A percentile compares a stretch with the other conserved stretches of the same genome.
Evolutionary conservation across 306 rosid genomes (phyloP).

Genomic region (Malus orientalis): DNA sequence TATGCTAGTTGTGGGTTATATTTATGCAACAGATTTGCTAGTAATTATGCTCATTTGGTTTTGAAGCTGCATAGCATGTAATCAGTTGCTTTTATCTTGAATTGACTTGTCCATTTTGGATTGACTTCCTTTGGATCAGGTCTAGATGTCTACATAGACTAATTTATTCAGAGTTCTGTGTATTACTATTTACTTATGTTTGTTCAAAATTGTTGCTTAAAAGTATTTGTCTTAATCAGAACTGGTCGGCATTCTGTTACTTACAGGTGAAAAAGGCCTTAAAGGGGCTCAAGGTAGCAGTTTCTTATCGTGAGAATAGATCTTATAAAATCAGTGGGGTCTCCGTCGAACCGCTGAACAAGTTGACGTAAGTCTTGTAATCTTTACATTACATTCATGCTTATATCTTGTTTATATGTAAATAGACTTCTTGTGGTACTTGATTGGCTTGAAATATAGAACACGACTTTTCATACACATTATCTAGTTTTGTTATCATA

Average conservation of each 20-base stretch:
- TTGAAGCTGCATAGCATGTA: neutral
- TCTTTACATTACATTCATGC: neutral
- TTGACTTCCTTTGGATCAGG: too few relatives aligned
- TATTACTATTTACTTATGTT: neutral
- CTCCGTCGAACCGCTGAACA: constrained; percentile 30
- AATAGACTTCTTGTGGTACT: neutral
- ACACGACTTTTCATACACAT: neutral
- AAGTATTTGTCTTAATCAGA: neutral
- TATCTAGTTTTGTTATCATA: neutral
- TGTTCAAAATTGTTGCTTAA: neutral
- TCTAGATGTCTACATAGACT: neutral
- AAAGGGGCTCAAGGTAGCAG: constrained; percentile 39
- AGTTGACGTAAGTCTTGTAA: constrained; percentile 37
- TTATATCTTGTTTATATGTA: neutral
- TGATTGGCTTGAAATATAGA: neutral
- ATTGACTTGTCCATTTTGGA: neutral
- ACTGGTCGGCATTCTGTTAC: neutral
- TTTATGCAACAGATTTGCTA: neutral
- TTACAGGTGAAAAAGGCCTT: constrained; percentile 46
- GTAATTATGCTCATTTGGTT: neutral
- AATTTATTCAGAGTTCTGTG: neutral
- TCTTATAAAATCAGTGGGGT: constrained; percentile 38
- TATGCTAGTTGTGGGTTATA: neutral
- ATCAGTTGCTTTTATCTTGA: neutral
- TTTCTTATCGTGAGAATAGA: constrained; percentile 7